Conservation (phyloP, 1,284 basidiomycete species). For the Puccinia coronata region DNA sequence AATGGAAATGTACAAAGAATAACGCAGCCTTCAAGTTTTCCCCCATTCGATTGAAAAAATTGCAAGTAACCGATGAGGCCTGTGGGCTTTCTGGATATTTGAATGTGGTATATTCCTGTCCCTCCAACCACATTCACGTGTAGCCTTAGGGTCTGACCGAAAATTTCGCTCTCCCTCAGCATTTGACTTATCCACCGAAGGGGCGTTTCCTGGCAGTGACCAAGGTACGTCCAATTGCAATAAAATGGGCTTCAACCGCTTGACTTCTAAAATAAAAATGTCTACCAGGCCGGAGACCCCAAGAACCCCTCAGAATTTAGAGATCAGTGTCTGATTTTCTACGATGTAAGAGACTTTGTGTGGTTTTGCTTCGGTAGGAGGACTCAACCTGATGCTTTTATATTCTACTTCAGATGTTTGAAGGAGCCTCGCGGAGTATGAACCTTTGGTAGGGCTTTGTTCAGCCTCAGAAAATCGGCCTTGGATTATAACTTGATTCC, state of each 20-base stretch:
- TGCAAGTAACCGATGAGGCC: not conserved
- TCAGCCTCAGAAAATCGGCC: too few relatives aligned
- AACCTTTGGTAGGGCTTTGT: not conserved
- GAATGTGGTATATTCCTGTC: not conserved
- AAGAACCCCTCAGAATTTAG: not conserved
- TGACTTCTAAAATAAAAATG: not conserved
- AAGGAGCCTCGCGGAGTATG: not conserved
- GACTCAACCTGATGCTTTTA: not conserved
- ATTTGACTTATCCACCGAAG: not conserved
- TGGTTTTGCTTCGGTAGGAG: not conserved
- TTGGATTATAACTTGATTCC: not conserved
- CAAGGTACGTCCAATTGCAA: not conserved
- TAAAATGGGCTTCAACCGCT: not conserved
- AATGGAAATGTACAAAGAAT: not conserved
- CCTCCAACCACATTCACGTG: not conserved
- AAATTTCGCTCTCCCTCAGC: not conserved
- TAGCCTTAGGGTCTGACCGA: not conserved
- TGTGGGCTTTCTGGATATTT: not conserved
- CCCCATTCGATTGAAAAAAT: not conserved
- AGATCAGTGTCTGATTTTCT: not conserved
- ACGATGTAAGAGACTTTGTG: not conserved
- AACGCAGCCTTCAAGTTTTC: not conserved
- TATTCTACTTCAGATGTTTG: not conserved
- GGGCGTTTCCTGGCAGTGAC: not conserved
- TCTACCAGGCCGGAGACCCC: not conserved